phyloP scores from a whole-genome alignment of 1,284 basidiomycete genomes.

The Moesziomyces antarcticus region DNA sequence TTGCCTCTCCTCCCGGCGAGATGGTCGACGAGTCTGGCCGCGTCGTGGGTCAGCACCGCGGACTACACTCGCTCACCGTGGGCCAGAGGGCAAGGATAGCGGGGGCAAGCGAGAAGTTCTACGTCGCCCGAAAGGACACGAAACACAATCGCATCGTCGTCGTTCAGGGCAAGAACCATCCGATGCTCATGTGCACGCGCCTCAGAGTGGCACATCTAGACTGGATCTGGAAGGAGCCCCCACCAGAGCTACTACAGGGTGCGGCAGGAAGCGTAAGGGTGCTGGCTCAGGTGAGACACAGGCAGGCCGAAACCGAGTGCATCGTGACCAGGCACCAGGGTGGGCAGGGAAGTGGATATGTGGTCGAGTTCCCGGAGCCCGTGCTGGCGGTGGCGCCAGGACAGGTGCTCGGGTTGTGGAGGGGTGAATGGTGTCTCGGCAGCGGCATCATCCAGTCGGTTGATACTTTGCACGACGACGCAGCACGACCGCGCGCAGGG shows the following conservation, averaged over 20 bases:
- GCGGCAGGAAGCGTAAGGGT: conserved; percentile 72
- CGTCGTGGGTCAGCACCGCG: conserved; percentile 76
- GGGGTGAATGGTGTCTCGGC: conserved; percentile 82
- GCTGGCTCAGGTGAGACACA: conserved; percentile 79
- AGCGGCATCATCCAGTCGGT: conserved; percentile 76
- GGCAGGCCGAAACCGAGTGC: conserved; percentile 75
- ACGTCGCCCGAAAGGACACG: conserved; percentile 80
- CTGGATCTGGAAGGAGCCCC: conserved; percentile 36
- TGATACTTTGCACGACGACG: conserved; percentile 34
- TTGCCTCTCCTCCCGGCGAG: conserved; percentile 75
- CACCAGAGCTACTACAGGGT: conserved; percentile 69
- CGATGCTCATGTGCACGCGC: conserved; percentile 72
- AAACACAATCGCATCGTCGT: conserved; percentile 77
- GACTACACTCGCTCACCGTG: conserved; percentile 88
- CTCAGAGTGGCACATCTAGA: conserved; percentile 29
- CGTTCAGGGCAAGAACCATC: conserved; percentile 80
- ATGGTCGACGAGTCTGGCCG: conserved; percentile 77
- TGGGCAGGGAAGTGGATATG: conserved; percentile 16
- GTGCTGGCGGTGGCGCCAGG: conserved; percentile 81
- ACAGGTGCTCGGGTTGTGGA: conserved; percentile 81
- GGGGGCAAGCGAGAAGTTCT: conserved; percentile 77
- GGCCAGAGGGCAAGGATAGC: conserved; percentile 80
- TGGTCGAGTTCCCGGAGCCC: conserved; percentile 72
- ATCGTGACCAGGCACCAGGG: conserved; percentile 57
- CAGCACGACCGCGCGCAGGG: neutral